Base-by-base conservation (phyloP, 148 eudicot genomes). In the Rheum nobile region DNA sequence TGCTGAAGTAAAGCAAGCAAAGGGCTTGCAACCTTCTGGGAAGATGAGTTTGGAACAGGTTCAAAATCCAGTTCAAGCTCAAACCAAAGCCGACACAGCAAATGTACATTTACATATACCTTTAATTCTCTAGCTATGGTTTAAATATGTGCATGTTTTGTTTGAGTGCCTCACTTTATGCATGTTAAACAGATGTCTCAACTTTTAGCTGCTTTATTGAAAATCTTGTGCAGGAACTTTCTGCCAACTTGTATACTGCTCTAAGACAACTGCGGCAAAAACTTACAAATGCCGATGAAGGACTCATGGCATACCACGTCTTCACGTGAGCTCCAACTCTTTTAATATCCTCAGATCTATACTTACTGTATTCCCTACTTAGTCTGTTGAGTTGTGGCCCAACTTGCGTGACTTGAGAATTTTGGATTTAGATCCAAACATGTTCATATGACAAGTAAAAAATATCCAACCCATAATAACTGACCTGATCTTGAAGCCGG, bases 221-320 rank as follows among this genome's bases (percentile, higher is more conserved):
- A 65, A 13, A 69, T 77, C 61, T 75, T 54, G n/a, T 41, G 39
- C 84, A 95, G 98, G 77, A 68, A 14, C 82, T 95, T n/a, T 81
- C 96, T 73, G 92, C 87, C 24, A 90, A 82, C 71, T 72, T 95
- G 71, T 95, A 55, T 80, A 0, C 74, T 78, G 87, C 91, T 75
- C 79, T 94, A 50, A 84, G 85, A 75, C 26, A 17, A 77, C 88
- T 95, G 73, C 84, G 96, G 72, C 77, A 77, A 22, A 31, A 39
- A 74, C 87, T 95, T 72, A 61, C 83, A 78, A 85, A 88, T 82
- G 84, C 82, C 61, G 91, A 88, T 28, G 89, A 88, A 3, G 80
- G 84, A 74, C 80, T 86, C 80, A 70, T 73, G 76, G 85, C 96
- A 41, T 41, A 95, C 83, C 98, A 95, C 80, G 84, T 95, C 75